Conservation (phyloP, 805 yeast species). For the Saturnispora kantuleensis region DNA sequence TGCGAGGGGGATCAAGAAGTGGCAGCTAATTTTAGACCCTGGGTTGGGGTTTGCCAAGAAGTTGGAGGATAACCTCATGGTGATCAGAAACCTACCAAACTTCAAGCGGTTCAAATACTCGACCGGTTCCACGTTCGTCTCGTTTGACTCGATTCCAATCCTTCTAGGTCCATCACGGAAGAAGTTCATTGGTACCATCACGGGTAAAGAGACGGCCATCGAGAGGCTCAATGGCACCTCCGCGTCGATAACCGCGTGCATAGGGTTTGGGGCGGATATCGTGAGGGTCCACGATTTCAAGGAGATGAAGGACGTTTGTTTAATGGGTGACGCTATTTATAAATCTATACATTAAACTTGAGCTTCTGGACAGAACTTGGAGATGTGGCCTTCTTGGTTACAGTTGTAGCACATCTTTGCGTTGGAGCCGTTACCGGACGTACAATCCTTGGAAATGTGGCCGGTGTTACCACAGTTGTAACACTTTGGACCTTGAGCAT, state of each 20-base stretch:
- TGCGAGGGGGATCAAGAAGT: slow-evolving; percentile 57
- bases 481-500: slow-evolving; percentile 58
- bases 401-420: slow-evolving; percentile 64
- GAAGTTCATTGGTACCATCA: slow-evolving; percentile 69
- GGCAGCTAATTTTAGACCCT: slow-evolving; percentile 92
- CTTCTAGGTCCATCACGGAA: slow-evolving; percentile 86
- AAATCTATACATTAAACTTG: slow-evolving; percentile 15
- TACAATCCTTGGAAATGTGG: slow-evolving; percentile 81
- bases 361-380: slow-evolving; percentile 51
- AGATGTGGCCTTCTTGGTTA: slow-evolving; percentile 77
- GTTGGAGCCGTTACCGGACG: slow-evolving; percentile 32
- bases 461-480: slow-evolving; percentile 89
- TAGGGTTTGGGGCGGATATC: slow-evolving; percentile 66
- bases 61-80: slow-evolving; percentile 53
- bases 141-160: slow-evolving; percentile 51
- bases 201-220: slow-evolving; percentile 43
- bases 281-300: slow-evolving; percentile 82
- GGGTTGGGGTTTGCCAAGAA: slow-evolving; percentile 95
- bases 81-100: slow-evolving; percentile 42
- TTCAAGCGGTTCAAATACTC: slow-evolving; percentile 36
- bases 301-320: slow-evolving; percentile 42
- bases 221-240: slow-evolving; percentile 72
- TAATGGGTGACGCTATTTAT: slow-evolving; percentile 68
- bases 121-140: slow-evolving; percentile 24
- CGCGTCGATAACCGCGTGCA: slow-evolving; percentile 62